phyloP scores from a whole-genome alignment of 2,329 filamentous ascomycete genomes.

The Verticillium albo-atrum region DNA sequence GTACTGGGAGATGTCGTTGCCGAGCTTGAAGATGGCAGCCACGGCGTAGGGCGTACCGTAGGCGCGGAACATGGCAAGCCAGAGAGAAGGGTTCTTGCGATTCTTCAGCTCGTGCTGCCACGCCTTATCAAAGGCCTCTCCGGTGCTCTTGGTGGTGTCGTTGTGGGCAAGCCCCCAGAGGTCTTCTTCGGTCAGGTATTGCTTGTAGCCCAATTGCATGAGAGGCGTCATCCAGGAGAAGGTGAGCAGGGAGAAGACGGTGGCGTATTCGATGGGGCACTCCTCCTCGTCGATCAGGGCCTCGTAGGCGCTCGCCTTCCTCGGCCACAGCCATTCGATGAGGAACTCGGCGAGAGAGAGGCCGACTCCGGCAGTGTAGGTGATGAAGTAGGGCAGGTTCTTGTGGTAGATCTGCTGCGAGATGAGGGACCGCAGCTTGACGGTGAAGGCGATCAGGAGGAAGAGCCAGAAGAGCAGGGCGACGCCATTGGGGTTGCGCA shows the following conservation, averaged over 20 bases:
- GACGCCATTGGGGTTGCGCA: slow-evolving; percentile 80
- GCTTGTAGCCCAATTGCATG: slow-evolving; percentile 92
- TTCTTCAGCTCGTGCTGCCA: slow-evolving; percentile 74
- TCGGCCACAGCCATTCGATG: slow-evolving; percentile 85
- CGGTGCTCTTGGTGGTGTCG: slow-evolving; percentile 75
- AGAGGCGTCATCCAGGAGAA: slow-evolving; percentile 99
- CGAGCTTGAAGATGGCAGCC: slow-evolving; percentile 81
- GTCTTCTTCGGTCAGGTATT: slow-evolving; percentile 90
- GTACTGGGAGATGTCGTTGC: slow-evolving; percentile 83
- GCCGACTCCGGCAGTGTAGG: slow-evolving; percentile 68
- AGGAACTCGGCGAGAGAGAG: slow-evolving; percentile 67
- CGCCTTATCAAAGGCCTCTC: slow-evolving; percentile 62
- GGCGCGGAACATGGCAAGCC: slow-evolving; percentile 77
- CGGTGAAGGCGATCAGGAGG: slow-evolving; percentile 68
- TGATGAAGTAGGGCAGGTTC: slow-evolving; percentile 69
- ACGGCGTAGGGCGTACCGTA: slow-evolving; percentile 82
- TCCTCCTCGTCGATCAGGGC: slow-evolving; percentile 56
- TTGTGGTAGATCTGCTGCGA: slow-evolving; percentile 67
- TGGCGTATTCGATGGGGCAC: slow-evolving; percentile 82
- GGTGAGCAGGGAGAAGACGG: slow-evolving; percentile 87
- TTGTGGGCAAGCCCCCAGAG: slow-evolving; percentile 83
- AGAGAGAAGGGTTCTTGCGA: slow-evolving; percentile 70
- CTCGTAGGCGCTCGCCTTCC: slow-evolving; percentile 60
- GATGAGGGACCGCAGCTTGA: slow-evolving; percentile 84
- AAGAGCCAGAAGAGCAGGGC: slow-evolving; percentile 92